phyloP scores from a whole-genome alignment of 2,329 filamentous ascomycete species.

The Pleurostoma richardsiae region DNA sequence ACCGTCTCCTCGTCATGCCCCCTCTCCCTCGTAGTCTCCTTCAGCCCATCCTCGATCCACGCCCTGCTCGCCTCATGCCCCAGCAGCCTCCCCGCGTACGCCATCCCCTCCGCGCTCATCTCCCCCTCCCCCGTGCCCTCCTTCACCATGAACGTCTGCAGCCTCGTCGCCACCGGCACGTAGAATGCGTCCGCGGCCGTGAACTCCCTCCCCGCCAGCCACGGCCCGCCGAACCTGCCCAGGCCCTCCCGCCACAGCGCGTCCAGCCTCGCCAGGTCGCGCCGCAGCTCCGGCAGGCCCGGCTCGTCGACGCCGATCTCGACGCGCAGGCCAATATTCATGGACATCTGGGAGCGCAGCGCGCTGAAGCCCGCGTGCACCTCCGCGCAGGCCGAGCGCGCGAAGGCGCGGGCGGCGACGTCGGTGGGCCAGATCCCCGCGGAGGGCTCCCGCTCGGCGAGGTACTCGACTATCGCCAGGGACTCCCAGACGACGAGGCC shows the following conservation, averaged over 20 bases:
- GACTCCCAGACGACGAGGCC: constrained; percentile 37
- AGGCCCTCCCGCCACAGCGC: constrained; percentile 32
- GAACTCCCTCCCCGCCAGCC: constrained; percentile 30
- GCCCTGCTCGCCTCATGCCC: constrained; percentile 26
- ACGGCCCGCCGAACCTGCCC: constrained; percentile 33
- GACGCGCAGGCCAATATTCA: constrained; percentile 34
- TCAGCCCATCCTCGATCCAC: constrained; percentile 30
- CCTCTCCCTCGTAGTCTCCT: constrained; percentile 30
- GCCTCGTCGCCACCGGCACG: constrained; percentile 32
- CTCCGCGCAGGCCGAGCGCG: constrained; percentile 36
- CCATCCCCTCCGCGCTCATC: constrained; percentile 19
- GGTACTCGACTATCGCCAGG: constrained; percentile 40
- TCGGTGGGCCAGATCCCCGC: constrained; percentile 34
- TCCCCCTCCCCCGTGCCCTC: constrained; percentile 20
- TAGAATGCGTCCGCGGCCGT: constrained; percentile 34
- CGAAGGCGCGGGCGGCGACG: constrained; percentile 31
- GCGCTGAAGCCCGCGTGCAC: constrained; percentile 39
- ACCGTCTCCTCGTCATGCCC: constrained; percentile 29
- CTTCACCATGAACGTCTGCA: constrained; percentile 29
- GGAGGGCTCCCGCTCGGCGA: constrained; percentile 34
- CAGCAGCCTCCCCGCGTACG: constrained; percentile 27
- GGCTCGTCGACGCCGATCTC: constrained; percentile 20
- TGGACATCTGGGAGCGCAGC: constrained; percentile 34
- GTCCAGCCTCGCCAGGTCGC: constrained; percentile 28
- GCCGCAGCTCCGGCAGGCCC: constrained; percentile 19